phyloP scores from a whole-genome alignment of 441 rosid genomes.

The Macaranga tanarius region DNA sequence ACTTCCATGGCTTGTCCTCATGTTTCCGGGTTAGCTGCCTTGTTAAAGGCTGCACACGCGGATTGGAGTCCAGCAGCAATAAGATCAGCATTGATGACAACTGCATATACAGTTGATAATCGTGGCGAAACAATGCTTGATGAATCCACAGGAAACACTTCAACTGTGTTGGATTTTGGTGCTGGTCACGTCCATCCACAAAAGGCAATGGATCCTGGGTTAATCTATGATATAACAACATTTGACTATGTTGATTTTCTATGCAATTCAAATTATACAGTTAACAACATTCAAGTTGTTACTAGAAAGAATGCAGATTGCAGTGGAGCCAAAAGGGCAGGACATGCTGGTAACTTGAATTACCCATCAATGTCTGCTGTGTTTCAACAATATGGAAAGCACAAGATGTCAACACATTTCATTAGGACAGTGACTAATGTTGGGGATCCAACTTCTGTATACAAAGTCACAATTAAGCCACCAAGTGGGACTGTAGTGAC shows the following conservation, averaged over 20 bases:
- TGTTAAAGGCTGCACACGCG: conserved; percentile 72
- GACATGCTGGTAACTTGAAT: conserved; percentile 66
- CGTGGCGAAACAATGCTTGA: conserved; percentile 49
- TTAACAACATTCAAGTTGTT: conserved; percentile 52
- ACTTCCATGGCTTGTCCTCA: conserved; percentile 91
- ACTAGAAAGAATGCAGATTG: conserved; percentile 54
- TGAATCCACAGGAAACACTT: conserved; percentile 61
- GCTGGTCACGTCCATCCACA: conserved; percentile 69
- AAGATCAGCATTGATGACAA: conserved; percentile 79
- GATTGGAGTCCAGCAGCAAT: conserved; percentile 79
- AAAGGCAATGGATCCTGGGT: conserved; percentile 70
- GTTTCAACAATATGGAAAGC: conserved; percentile 49
- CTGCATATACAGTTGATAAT: conserved; percentile 57
- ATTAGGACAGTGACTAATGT: conserved; percentile 70
- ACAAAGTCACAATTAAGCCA: conserved; percentile 42
- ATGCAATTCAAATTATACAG: conserved; percentile 62
- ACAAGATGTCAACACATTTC: conserved; percentile 42
- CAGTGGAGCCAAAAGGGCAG: conserved; percentile 55
- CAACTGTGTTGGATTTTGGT: conserved; percentile 62
- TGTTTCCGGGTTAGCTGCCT: conserved; percentile 76
- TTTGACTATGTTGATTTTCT: conserved; percentile 60
- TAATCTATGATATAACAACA: conserved; percentile 60
- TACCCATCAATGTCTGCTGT: conserved; percentile 71
- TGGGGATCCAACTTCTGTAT: conserved; percentile 48
- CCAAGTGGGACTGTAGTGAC: conserved; percentile 50